Base-by-base conservation (phyloP, 169 alveolate genomes). In the Plasmodium chabaudi region DNA sequence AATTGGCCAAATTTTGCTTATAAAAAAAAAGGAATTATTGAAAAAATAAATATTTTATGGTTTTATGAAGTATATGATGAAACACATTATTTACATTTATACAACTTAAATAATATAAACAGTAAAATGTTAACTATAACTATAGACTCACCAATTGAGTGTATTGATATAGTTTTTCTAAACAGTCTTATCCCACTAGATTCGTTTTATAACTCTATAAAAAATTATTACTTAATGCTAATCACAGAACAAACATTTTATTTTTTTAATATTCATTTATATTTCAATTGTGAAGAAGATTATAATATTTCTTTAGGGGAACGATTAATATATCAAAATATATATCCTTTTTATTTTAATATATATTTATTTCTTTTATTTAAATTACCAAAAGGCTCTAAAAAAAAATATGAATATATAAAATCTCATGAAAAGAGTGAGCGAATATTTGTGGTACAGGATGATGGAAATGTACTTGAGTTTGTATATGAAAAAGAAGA, bases 251-350 rank as follows among this genome's bases (percentile, higher is more conserved):
- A 44, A 1, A 57, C 91, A 1, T 86, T 86, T 55, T 86, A 57
- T 51, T 59, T 86, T 69, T 86, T 57, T 27, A 86, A 86, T 17
- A 72, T 86, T 7, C 91, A 86, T 59, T 44, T 86, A 25, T 86
- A 86, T 19, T 86, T 86, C 27, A 86, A 86, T 27, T 86, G 91
- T 86, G 91, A 68, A 51, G 91, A 86, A 42, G 91, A 70, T 19
- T 86, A 25, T 53, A 57, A 68, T 42, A 39, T 86, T 6, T 57
- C 91, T 0, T 39, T 59, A 1, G 71, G 67, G 59, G 91, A 86
- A 55, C 64, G 60, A 15, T 51, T 70, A 4, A 51, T 86, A 0
- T 86, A 86, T 21, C 87, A 86, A 63, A 59, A 13, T 25, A 49
- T 86, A 2, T 86, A 86, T 53, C 91, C 91, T 6, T 86, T 86